Conservation (phyloP, 2,329 filamentous ascomycete species). For the Cadophora malorum region DNA sequence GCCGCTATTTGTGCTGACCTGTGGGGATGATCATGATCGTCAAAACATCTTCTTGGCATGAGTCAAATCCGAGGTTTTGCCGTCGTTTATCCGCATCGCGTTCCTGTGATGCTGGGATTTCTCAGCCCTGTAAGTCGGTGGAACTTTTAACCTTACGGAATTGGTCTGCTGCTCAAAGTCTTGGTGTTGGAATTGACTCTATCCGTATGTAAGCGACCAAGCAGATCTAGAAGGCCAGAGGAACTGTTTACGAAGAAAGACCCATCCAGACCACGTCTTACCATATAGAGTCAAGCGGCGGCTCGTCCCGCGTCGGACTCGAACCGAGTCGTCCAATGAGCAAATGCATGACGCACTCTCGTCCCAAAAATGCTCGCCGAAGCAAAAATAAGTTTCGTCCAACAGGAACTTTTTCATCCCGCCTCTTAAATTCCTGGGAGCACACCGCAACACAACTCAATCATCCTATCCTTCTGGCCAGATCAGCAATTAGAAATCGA, state of each 20-base stretch:
- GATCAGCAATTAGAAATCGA: neutral
- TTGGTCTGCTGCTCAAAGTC: neutral
- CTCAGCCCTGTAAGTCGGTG: neutral
- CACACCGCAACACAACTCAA: neutral
- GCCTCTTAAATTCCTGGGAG: neutral
- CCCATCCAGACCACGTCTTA: neutral
- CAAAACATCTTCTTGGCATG: slow-evolving; percentile 11
- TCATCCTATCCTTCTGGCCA: neutral
- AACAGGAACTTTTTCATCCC: slow-evolving; percentile 15
- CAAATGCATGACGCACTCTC: slow-evolving; percentile 12
- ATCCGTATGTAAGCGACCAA: neutral
- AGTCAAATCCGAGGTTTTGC: slow-evolving; percentile 11
- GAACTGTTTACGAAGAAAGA: neutral
- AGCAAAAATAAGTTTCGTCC: neutral
- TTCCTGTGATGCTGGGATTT: neutral
- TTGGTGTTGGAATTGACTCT: neutral
- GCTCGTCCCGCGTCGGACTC: slow-evolving; percentile 14
- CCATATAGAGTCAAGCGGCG: slow-evolving; percentile 12
- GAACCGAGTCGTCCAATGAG: slow-evolving; percentile 7
- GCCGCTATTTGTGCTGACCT: slow-evolving; percentile 3
- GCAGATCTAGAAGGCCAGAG: neutral
- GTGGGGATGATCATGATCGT: slow-evolving; percentile 10
- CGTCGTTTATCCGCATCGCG: slow-evolving; percentile 4
- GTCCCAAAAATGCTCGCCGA: slow-evolving; percentile 8
- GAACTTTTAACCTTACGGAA: neutral